Base-by-base conservation (phyloP, 2,329 filamentous ascomycete genomes). In the Xylariaceae sp. region DNA sequence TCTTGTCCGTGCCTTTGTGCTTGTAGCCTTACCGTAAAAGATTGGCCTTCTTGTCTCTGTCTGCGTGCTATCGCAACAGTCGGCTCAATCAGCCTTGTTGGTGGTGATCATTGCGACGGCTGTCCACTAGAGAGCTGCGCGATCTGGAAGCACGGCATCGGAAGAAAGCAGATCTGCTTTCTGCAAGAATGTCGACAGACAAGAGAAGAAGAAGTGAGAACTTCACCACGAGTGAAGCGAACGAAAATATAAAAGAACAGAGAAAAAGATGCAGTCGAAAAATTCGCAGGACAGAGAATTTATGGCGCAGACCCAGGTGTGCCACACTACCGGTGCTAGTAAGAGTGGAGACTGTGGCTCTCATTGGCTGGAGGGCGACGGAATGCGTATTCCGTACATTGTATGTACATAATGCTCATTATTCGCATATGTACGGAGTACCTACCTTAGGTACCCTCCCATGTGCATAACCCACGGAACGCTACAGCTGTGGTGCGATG, bases 21-120 rank as follows among this genome's bases (percentile, higher is more conserved):
- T 30, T 30, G 23, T 30, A 37, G 6, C 44, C 23, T 49, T 48
- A 48, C 51, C 51, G 15, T 53, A 37, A 51, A 15, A 56, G 1
- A 15, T 49, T 15, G 35, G 23, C 23, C 23, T 15, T 42, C 11
- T 23, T 39, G 4, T 30, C 11, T 55, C 34, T 37, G 18, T 17
- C n/a, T 39, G 48, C 51, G 42, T 47, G 56, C 59, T 55, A 56
- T 61, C 50, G 59, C 56, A 51, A 30, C 23, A 30, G 23, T 42
- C 8, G 37, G 11, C 37, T 9, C 37, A 42, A 42, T 10, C 11
- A 4, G 37, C 37, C 37, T 13, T 42, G 9, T 9, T 42, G 37
- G 13, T 42, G 37, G 3, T 13, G 37, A 13, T 42, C 11, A 42
- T 42, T 42, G 37, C 37, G 37, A 13, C 37, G 5, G 37, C 11